Base-by-base conservation (phyloP, 2,329 filamentous ascomycete genomes). In the Apiospora hydei region DNA sequence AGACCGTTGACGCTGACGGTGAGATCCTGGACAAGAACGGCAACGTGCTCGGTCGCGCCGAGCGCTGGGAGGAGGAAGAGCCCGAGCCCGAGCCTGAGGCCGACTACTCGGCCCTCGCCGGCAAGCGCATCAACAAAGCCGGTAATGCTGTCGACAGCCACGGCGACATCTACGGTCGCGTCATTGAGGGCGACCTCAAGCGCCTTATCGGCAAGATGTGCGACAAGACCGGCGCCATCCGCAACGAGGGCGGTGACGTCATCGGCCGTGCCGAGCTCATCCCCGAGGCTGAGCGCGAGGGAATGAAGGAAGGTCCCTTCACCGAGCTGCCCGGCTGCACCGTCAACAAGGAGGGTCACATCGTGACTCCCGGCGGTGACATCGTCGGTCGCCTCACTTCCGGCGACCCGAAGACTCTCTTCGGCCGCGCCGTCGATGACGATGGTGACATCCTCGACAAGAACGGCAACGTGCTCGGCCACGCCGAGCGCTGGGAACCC, bases 391-490 rank as follows among this genome's bases (percentile, higher is more conserved):
- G 91, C 57, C 87, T 96, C 51, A 85, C 88, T 4, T 89, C 90
- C 67, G 94, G 94, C 3, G 92, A 97, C 71, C 81, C 88, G 47
- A 94, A 94, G 86, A 85, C 86, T 69, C 87, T 97, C 0, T 89
- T 91, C 49, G 94, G 94, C 21, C 92, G 93, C 67, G 78, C 86
- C 11, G 94, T 96, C 24, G 94, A 96, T 72, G 91, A 94, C 74
- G 94, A 97, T 74, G 94, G 94, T 49, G 94, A 96, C 72, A 90
- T 97, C 44, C 86, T 93, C 71, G 94, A 96, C 84, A 91, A 90
- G 80, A 95, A 94, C 78, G 89, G 89, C 44, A 91, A 91, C 74
- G 79, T 83, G 0, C 80, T 91, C 2, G 89, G 88, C 41, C 86
- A 88, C 73, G 88, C 89, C 0, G 89, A 91, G 80, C 84, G 89